Percentiles rank a stretch among this genome's conserved stretches.
These are phyloP conservation scores for Salvia rosmarinus DNA, from an alignment of 257 asterid genomes.

Conservation along the genomic window DNA sequence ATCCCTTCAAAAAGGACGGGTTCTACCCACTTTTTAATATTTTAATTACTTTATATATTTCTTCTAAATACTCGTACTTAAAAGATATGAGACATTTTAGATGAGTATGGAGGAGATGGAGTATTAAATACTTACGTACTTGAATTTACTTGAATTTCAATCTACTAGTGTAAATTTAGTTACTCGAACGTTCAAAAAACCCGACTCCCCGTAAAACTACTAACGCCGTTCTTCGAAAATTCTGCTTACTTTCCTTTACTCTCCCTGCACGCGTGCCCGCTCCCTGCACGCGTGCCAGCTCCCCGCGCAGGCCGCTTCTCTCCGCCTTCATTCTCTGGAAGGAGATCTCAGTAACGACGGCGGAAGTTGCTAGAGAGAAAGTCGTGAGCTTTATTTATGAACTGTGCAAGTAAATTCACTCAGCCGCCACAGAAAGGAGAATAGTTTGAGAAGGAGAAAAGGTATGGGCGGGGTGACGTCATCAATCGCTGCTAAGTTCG, in stretches of 20 bases:
- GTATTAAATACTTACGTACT: conserved; percentile 16
- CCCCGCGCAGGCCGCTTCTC: conserved; percentile 24
- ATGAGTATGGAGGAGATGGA: too few species aligned
- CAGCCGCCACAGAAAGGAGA: conserved; percentile 41
- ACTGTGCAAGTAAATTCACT: conserved; percentile 38
- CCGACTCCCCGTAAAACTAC: conserved; percentile 30
- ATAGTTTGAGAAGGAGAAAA: conserved; percentile 9
- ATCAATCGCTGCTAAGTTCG: conserved; percentile 97
- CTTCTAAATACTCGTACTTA: too few species aligned
- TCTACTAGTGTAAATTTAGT: neutral
- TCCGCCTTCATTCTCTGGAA: conserved; percentile 1
- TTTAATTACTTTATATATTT: too few species aligned
- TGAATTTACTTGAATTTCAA: conserved; percentile 17
- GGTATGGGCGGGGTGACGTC: conserved; percentile 96
- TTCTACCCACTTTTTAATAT: too few species aligned
- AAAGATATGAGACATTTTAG: too few species aligned
- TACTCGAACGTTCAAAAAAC: conserved; percentile 38
- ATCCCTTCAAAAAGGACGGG: too few species aligned
- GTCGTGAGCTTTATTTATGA: conserved; percentile 51
- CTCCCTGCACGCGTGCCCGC: conserved; percentile 65
- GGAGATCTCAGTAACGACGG: conserved; percentile 39
- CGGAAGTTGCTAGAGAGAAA: conserved; percentile 6
- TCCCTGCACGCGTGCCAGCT: conserved; percentile 62
- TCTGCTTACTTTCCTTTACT: conserved; percentile 31
- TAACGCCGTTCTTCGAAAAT: conserved; percentile 30